Conservation (phyloP, 805 yeast species). For the Schizosaccharomyces japonicus region DNA sequence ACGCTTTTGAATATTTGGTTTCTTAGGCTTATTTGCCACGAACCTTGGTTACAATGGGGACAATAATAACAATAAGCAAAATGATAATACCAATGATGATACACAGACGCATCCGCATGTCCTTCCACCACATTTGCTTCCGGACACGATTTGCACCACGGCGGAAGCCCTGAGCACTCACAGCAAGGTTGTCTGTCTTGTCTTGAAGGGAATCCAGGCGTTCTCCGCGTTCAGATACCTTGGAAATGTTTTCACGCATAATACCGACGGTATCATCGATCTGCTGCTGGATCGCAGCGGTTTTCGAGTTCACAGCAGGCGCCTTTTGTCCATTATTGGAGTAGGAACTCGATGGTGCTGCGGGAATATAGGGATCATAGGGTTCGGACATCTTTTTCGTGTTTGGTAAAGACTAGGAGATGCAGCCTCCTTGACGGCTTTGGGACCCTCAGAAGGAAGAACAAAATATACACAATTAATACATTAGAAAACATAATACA, state of each 20-base stretch:
- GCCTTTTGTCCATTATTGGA: background rate
- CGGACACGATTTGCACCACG: constrained; percentile 93
- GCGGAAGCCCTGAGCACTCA: constrained; percentile 80
- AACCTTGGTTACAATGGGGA: constrained; percentile 53
- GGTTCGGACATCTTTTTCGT: constrained; percentile 3
- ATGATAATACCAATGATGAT: constrained; percentile 54
- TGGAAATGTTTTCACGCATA: constrained; percentile 91
- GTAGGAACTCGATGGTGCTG: background rate
- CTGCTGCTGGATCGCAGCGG: constrained; percentile 23
- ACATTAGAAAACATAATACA: too few species aligned
- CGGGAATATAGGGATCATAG: constrained; percentile 6
- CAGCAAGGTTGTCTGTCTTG: constrained; percentile 69
- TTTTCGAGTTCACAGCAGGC: background rate
- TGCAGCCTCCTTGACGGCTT: too few species aligned
- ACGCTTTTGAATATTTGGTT: too few species aligned
- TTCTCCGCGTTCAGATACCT: constrained; percentile 85
- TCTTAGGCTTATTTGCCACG: background rate
- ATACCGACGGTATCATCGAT: constrained; percentile 90
- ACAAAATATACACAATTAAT: too few species aligned
- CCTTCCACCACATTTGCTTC: constrained; percentile 98
- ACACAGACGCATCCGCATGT: constrained; percentile 87
- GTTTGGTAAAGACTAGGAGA: too few species aligned
- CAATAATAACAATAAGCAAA: constrained; percentile 62
- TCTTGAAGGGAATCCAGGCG: constrained; percentile 76
- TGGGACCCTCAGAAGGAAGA: too few species aligned